Evolutionary conservation across 495 filamentous ascomycete genomes (phyloP), one percentile per base, ranked within the genome.

Genomic region (Terfezia boudieri): DNA sequence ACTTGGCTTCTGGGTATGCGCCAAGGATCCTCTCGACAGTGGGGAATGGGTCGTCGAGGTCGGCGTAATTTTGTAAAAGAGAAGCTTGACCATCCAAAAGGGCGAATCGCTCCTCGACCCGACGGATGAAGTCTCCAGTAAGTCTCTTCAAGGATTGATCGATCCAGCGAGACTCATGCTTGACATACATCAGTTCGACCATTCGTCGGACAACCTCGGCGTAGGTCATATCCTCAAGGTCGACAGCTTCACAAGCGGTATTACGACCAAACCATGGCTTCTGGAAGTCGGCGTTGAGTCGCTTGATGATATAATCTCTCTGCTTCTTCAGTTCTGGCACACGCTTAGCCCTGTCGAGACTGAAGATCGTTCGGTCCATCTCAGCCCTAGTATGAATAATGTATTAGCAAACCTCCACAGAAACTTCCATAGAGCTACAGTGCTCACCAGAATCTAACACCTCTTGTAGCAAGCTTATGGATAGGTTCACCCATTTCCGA

Each of bases 401-500:
- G 17, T 4, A 22, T 53, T 53, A 53, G 51, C 51, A 23, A 14
- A 51, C 12, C 10, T 23, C 50, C 12, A 9, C 14, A 48, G 7
- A 5, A 7, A 32, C 26, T 32, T 48, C 20, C 6, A 48, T 20
- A 9, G 43, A 48, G 20, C 43, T 48, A 5, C 9, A 20, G 43
- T 49, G 50, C 22, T 37, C 54, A 64, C 90, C 90, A 98, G 69
- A 98, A 90, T 46, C 76, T 71, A 35, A 98, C 87, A 73, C 90
- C 90, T 48, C 90, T 77, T 23, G 90, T 98, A 22, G 90, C 90
- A 56, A 98, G 74, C 70, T 96, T 96, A 73, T 98, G 90, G 57
- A 98, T 98, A 9, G 90, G 90, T 71, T 98, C 90, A 38, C 90
- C 90, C 90, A 98, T 98, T 67, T 98, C 90, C 6, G 90, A 98